Base-by-base conservation (phyloP, 768 basidiomycete species). In the Termitomyces sp. region DNA sequence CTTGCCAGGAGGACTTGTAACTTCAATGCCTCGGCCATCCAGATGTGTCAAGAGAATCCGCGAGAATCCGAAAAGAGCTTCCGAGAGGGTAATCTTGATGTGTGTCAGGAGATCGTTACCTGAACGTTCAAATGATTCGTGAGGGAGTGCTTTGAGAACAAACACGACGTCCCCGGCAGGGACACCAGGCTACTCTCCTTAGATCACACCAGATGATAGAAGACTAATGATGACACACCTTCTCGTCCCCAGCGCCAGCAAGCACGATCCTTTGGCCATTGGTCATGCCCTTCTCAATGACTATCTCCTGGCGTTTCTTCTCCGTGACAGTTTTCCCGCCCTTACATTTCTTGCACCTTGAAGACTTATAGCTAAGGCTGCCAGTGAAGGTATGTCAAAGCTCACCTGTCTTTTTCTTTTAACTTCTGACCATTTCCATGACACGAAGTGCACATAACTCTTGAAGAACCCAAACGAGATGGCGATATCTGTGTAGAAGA, bases 331-430 rank as follows among this genome's bases (percentile, higher is more conserved):
- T 87, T 68, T 86, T 88, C 52, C 82, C 80, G 4, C 94, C 96
- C 65, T 94, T 94, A 73, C 96, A 98, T 67, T 92, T 96, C 72
- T 95, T 98, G 73, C 95, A 98, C 62, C 94, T 96, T 65, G 2
- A 19, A 19, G 21, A 54, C 47, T 48, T 19, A 31, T 26, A 47
- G 21, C 26, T 41, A 35, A 43, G 26, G 31, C 21, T 8, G 37
- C 42, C 1, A 51, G 45, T 23, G 14, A 17, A 26, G 46, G 17
- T 6, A 56, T 15, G 40, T 8, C 3, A 35, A 31, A 14, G 48
- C 79, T 19, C 61, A 91, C 91, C 85, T 75, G 63, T 95, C 93
- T 65, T 94, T 94, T 63, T 93, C 91, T 57, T 85, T 84, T 42
- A 94, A 68, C 63, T 83, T 88, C 65, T 82, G 80, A 5, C 90